Base-by-base conservation (phyloP, 306 rosid species). In the Clitoria ternatea region DNA sequence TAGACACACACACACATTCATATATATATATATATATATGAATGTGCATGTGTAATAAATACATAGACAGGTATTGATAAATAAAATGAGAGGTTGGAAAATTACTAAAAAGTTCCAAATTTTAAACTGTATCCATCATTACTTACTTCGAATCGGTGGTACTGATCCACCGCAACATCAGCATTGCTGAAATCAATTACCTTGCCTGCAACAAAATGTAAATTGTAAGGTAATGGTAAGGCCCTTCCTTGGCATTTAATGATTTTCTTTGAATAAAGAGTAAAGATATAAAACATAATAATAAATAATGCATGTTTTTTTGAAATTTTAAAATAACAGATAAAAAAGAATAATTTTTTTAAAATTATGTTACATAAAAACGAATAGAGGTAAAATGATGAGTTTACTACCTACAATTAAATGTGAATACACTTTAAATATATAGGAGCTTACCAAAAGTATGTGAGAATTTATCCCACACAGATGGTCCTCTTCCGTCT, bases 381-480 rank as follows among this genome's bases (percentile, higher is more conserved):
- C n/a, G n/a, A n/a, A n/a, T n/a, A n/a, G n/a, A n/a, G n/a, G n/a
- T 11, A 26, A 52, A 22, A 69, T 36, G 9, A 13, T 47, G 60
- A 48, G 33, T 33, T 17, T 47, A n/a, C 27, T 32, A 17, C 15
- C 15, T 2, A 67, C 20, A n/a, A n/a, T n/a, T n/a, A n/a, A n/a
- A n/a, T n/a, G n/a, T n/a, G n/a, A n/a, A n/a, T n/a, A n/a, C n/a
- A n/a, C 26, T 1, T 14, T 5, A 14, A 7, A 14, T 40, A 1
- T 1, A n/a, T 7, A 45, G 14, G 5, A 29, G 11, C 45, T 70
- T 79, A 87, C 96, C 97, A 73, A 27, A 55, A 6, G 72, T 23
- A 74, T 89, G 94, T 26, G 95, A 83, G 69, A 92, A 92, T 8
- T 77, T 83, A 61, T 92, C 98, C 98, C 96, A 92, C 4, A 85